phyloP scores from a whole-genome alignment of 2,329 filamentous ascomycete genomes.

The Trichoderma afroharzianum region DNA sequence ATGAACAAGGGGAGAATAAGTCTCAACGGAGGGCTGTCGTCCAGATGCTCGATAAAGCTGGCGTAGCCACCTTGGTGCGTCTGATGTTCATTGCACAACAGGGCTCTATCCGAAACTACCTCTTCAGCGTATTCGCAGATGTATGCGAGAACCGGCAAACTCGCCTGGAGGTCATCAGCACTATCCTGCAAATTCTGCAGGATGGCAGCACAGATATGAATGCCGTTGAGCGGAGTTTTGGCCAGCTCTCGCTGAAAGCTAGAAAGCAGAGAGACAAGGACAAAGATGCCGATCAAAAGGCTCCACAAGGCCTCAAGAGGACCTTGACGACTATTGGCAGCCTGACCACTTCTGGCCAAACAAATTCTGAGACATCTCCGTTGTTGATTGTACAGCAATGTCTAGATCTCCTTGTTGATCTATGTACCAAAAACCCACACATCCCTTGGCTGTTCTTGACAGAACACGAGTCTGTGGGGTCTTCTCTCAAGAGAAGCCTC shows the following conservation, averaged over 20 bases:
- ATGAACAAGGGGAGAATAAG: conserved; percentile 55
- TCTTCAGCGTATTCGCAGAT: conserved; percentile 85
- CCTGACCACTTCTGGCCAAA: conserved; percentile 43
- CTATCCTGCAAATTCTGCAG: conserved; percentile 87
- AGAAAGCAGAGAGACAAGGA: conserved; percentile 71
- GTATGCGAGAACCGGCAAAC: conserved; percentile 97
- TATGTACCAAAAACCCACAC: conserved; percentile 80
- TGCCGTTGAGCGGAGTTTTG: conserved; percentile 92
- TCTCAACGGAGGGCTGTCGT: conserved; percentile 75
- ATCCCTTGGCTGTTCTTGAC: conserved; percentile 90
- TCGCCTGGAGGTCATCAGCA: conserved; percentile 87
- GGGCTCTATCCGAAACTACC: conserved; percentile 75
- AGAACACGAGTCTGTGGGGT: conserved; percentile 76
- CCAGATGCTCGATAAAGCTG: conserved; percentile 95
- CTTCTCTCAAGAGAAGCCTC: conserved; percentile 70
- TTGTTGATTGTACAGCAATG: conserved; percentile 96
- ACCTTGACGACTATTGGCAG: conserved; percentile 58
- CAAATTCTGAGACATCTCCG: conserved; percentile 85
- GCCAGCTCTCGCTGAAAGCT: conserved; percentile 85
- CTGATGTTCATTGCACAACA: conserved; percentile 97
- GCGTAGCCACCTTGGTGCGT: conserved; percentile 92
- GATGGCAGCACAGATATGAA: conserved; percentile 91
- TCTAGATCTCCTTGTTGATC: conserved; percentile 75
- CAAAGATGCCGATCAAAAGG: conserved; percentile 61
- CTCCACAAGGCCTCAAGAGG: conserved; percentile 75